A percentile compares a stretch with the other conserved stretches of the same genome.
Evolutionary conservation across 1,284 basidiomycete genomes (phyloP).

Genomic region (Retiboletus flavoniger): DNA sequence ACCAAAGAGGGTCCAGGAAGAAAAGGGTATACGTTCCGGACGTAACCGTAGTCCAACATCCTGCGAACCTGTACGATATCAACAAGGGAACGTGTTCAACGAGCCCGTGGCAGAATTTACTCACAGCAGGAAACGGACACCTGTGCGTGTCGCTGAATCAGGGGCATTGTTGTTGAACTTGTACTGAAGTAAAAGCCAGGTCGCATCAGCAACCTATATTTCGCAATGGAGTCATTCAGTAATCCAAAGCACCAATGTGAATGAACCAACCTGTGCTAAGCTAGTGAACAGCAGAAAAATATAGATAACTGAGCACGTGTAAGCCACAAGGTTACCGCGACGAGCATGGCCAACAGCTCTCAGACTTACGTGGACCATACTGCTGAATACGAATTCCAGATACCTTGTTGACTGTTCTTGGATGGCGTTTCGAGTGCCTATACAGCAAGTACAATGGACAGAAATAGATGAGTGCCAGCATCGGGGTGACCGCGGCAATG

Average conservation of each 20-base stretch:
- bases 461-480: constrained; percentile 49
- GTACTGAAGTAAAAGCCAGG: constrained; percentile 58
- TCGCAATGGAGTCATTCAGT: constrained; percentile 5
- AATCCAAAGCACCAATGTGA: not conserved
- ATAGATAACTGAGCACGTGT: constrained; percentile 43
- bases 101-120: constrained; percentile 16
- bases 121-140: constrained; percentile 48
- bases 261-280: constrained; percentile 43
- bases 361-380: constrained; percentile 50
- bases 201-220: constrained; percentile 48
- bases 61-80: constrained; percentile 45
- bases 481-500: constrained; percentile 45
- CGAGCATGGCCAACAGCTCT: not conserved
- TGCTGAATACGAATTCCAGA: constrained; percentile 45
- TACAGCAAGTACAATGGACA: constrained; percentile 48
- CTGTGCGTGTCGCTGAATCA: constrained; percentile 39
- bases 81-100: constrained; percentile 5
- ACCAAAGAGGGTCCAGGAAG: constrained; percentile 56
- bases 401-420: constrained; percentile 48
- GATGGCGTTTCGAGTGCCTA: constrained; percentile 43
- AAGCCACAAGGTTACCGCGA: constrained; percentile 22
- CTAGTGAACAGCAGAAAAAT: constrained; percentile 48
- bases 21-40: constrained; percentile 50
- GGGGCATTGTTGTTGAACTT: constrained; percentile 49
- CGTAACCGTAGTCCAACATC: constrained; percentile 56